A percentile compares a stretch with the other conserved stretches of the same genome.
These are phyloP conservation scores for Colletotrichum spaethianum DNA, from an alignment of 2,329 filamentous ascomycete genomes.

Conservation along the genomic window DNA sequence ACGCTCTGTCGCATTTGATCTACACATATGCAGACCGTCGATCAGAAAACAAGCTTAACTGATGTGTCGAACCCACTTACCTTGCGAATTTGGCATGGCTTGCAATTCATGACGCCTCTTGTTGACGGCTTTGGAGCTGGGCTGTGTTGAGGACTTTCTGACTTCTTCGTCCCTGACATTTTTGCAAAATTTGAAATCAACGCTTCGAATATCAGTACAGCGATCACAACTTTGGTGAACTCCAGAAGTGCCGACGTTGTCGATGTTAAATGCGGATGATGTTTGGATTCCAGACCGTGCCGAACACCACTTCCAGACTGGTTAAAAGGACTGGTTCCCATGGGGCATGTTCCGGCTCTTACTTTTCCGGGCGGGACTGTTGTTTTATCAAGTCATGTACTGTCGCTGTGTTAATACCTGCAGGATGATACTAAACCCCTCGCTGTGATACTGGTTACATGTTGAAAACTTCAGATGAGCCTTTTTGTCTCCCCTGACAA, in stretches of 20 bases:
- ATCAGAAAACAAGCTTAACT: constrained; percentile 36
- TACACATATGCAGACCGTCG: constrained; percentile 18
- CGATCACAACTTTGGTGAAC: neutral
- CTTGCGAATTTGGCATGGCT: constrained; percentile 33
- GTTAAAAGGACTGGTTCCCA: constrained; percentile 1
- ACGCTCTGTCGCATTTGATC: constrained; percentile 40
- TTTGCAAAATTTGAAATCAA: constrained; percentile 4
- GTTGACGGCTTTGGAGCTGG: constrained; percentile 10
- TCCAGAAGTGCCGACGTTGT: constrained; percentile 11
- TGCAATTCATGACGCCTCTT: constrained; percentile 36
- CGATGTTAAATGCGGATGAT: constrained; percentile 33
- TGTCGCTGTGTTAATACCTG: constrained; percentile 3
- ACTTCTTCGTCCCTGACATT: constrained; percentile 28
- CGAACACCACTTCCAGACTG: constrained; percentile 13
- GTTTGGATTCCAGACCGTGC: constrained; percentile 4
- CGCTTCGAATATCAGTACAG: neutral
- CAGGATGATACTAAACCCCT: constrained; percentile 31
- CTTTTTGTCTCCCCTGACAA: constrained; percentile 10
- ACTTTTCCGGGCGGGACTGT: constrained; percentile 31
- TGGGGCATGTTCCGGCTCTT: constrained; percentile 24
- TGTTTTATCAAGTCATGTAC: constrained; percentile 22
- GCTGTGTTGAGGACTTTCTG: constrained; percentile 31
- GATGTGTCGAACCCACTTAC: constrained; percentile 6
- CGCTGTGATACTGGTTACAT: constrained; percentile 33
- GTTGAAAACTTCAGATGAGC: constrained; percentile 36